Conservation (phyloP, 305 asterid genomes). For the Stenogyne calaminthoides region DNA sequence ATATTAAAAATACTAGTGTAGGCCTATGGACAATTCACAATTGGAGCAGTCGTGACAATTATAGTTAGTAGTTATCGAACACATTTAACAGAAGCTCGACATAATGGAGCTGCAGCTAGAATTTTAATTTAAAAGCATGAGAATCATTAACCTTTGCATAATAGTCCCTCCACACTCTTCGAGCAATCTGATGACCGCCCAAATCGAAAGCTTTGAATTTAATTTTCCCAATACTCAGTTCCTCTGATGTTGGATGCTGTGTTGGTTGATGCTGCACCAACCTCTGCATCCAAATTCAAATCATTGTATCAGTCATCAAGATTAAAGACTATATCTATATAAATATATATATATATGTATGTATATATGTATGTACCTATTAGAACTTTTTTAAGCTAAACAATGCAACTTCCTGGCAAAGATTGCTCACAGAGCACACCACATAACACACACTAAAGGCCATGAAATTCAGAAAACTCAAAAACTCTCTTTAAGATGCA, state of each 20-base stretch:
- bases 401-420: not conserved
- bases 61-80: no score
- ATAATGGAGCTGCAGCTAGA: no score
- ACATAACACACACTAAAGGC: not conserved
- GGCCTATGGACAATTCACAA: no score
- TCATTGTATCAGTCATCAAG: not conserved
- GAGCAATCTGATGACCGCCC: constrained; percentile 60
- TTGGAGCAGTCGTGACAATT: no score
- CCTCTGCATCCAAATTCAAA: constrained; percentile 42
- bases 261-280: constrained; percentile 60
- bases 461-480: not conserved
- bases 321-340: not conserved
- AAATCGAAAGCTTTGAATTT: constrained; percentile 58
- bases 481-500: not conserved
- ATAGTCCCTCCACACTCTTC: constrained; percentile 63
- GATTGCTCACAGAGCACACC: not conserved
- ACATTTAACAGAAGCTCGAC: no score
- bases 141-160: constrained; percentile 45
- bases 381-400: no score
- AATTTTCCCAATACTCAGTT: constrained; percentile 51
- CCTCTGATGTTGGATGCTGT: constrained; percentile 59
- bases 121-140: not conserved
- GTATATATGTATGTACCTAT: no score
- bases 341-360: no score
- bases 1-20: no score